phyloP scores from a whole-genome alignment of 257 asterid genomes.

The Solanum virginianum region DNA sequence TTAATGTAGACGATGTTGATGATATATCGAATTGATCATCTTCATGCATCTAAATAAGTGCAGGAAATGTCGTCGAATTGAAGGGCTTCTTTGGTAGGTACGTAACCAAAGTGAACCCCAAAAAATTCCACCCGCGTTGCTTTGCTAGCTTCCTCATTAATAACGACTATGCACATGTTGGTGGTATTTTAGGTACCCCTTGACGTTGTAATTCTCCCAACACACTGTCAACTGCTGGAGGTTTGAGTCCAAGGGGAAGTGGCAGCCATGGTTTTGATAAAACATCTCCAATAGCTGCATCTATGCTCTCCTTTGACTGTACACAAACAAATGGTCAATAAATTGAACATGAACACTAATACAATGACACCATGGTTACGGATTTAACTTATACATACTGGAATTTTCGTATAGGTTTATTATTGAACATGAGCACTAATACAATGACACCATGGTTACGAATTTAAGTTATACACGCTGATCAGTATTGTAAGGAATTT shows the following conservation, averaged over 20 bases:
- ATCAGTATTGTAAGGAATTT: neutral
- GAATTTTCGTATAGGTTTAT: neutral
- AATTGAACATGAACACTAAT: neutral
- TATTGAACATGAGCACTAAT: neutral
- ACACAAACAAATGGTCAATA: neutral
- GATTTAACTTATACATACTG: neutral
- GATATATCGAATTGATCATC: neutral
- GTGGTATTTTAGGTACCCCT: constrained; percentile 77
- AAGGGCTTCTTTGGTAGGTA: neutral
- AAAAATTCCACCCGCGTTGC: neutral
- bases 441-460: neutral
- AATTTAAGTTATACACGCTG: neutral
- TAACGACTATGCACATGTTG: constrained; percentile 26
- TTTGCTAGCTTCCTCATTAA: neutral
- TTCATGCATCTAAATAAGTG: constrained; percentile 9
- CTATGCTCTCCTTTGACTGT: constrained; percentile 91
- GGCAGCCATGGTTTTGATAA: constrained; percentile 90
- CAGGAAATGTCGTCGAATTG: constrained; percentile 67
- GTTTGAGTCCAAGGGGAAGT: constrained; percentile 85
- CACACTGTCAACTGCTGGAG: constrained; percentile 67
- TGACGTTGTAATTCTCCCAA: constrained; percentile 74
- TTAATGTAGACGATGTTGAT: neutral
- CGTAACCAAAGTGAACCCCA: neutral
- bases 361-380: neutral
- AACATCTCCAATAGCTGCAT: constrained; percentile 89